phyloP scores from a whole-genome alignment of 495 filamentous ascomycete species.

The Tuber melanosporum region DNA sequence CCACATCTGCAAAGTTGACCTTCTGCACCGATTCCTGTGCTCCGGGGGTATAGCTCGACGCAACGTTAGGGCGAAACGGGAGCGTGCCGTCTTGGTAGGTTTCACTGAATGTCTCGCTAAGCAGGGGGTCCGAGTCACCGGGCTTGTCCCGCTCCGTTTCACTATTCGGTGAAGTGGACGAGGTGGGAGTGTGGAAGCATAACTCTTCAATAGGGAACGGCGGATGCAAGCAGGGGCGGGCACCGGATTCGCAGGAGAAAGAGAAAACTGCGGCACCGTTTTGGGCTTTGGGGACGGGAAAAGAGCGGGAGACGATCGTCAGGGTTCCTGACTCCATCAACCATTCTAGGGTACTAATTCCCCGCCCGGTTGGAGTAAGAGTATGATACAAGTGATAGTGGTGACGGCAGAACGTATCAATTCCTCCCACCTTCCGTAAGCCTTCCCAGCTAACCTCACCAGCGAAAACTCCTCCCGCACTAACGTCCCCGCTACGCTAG shows the following conservation, averaged over 20 bases:
- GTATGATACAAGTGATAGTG: background rate
- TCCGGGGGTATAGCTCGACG: constrained; percentile 47
- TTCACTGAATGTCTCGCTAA: constrained; percentile 63
- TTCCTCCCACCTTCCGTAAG: background rate
- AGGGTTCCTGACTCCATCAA: constrained; percentile 49
- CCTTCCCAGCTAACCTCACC: constrained; percentile 57
- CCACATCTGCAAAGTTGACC: constrained; percentile 52
- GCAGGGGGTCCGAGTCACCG: constrained; percentile 50
- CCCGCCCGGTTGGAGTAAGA: background rate
- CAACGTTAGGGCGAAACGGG: constrained; percentile 66
- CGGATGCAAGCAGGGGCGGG: constrained; percentile 54
- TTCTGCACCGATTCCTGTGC: constrained; percentile 34
- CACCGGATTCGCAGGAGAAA: constrained; percentile 64
- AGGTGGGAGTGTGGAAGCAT: constrained; percentile 59
- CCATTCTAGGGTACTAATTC: background rate
- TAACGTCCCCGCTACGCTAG: constrained; percentile 42
- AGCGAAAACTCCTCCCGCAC: constrained; percentile 43
- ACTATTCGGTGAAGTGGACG: background rate
- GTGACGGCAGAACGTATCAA: background rate
- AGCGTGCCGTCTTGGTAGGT: constrained; percentile 66
- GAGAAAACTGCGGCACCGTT: constrained; percentile 51
- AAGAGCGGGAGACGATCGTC: constrained; percentile 54
- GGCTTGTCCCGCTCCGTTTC: constrained; percentile 12
- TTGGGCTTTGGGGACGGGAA: constrained; percentile 50
- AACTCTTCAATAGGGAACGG: constrained; percentile 57